Conservation (phyloP, 2,329 filamentous ascomycete genomes). For the Nothopassalora personata region DNA sequence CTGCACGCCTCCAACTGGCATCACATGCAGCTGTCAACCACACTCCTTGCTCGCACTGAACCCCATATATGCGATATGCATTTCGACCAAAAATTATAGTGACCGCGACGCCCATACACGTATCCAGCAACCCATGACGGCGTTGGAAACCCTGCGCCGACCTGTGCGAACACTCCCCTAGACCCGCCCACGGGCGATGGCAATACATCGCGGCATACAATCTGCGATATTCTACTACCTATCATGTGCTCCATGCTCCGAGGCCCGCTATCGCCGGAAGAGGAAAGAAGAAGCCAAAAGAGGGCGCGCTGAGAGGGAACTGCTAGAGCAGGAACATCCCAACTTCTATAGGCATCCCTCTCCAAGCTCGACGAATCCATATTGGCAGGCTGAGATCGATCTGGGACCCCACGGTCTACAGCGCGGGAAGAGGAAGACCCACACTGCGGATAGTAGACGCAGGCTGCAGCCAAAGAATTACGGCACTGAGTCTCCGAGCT, state of each 20-base stretch:
- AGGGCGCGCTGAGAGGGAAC: constrained; percentile 61
- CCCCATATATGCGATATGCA: constrained; percentile 15
- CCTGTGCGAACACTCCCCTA: constrained; percentile 2
- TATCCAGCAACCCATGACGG: constrained; percentile 4
- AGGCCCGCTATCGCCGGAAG: constrained; percentile 64
- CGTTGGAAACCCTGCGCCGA: constrained; percentile 1
- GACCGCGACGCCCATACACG: neutral
- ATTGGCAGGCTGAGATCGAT: constrained; percentile 81
- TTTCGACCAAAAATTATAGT: constrained; percentile 17
- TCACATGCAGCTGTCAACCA: neutral
- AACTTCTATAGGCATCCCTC: constrained; percentile 67
- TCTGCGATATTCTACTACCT: constrained; percentile 73
- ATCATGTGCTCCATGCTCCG: constrained; percentile 72
- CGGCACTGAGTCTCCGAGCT: constrained; percentile 35
- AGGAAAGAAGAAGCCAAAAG: constrained; percentile 65
- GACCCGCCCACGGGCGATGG: constrained; percentile 22
- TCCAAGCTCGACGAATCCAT: constrained; percentile 80
- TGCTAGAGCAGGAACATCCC: constrained; percentile 63
- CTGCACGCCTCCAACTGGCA: neutral
- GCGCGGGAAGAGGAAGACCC: constrained; percentile 42
- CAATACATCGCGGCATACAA: constrained; percentile 51
- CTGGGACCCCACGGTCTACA: constrained; percentile 59
- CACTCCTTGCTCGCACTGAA: neutral
- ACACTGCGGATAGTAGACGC: constrained; percentile 30
- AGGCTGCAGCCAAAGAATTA: constrained; percentile 21